Conservation (phyloP, 176 grass and related monocot genomes). For the Avena atlantica region DNA sequence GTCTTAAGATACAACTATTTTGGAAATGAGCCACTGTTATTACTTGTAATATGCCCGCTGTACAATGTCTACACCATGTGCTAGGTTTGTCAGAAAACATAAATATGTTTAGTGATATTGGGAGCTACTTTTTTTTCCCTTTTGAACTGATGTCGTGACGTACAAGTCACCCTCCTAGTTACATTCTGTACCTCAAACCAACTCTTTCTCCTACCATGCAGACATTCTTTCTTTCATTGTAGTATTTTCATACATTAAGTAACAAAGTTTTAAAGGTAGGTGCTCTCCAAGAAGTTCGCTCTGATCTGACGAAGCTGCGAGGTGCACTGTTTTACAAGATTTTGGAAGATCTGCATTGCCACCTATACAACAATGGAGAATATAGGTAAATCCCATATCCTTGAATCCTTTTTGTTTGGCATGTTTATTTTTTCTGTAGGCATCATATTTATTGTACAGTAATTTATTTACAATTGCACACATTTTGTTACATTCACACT, state of each 20-base stretch:
- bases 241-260: conserved; percentile 43
- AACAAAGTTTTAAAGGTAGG: conserved; percentile 81
- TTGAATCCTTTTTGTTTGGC: conserved; percentile 28
- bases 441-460: background rate
- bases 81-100: background rate
- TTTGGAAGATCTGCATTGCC: conserved; percentile 91
- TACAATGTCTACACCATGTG: conserved; percentile 7
- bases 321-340: conserved; percentile 95
- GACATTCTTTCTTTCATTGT: conserved; percentile 37
- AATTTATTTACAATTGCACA: conserved; percentile 23
- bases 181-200: background rate
- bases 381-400: conserved; percentile 61
- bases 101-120: background rate
- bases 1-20: conserved; percentile 42
- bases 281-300: conserved; percentile 99
- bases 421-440: conserved; percentile 31
- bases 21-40: background rate
- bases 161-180: background rate
- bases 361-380: conserved; percentile 94
- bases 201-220: conserved; percentile 10
- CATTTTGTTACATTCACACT: conserved; percentile 12
- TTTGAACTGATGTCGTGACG: conserved; percentile 14
- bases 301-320: conserved; percentile 89
- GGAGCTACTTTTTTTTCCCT: background rate
- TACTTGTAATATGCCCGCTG: conserved; percentile 25